Evolutionary conservation across 139 green algal species (phyloP), one percentile per base, ranked within the genome.

Genomic region (Edaphochlamys debaryana): DNA sequence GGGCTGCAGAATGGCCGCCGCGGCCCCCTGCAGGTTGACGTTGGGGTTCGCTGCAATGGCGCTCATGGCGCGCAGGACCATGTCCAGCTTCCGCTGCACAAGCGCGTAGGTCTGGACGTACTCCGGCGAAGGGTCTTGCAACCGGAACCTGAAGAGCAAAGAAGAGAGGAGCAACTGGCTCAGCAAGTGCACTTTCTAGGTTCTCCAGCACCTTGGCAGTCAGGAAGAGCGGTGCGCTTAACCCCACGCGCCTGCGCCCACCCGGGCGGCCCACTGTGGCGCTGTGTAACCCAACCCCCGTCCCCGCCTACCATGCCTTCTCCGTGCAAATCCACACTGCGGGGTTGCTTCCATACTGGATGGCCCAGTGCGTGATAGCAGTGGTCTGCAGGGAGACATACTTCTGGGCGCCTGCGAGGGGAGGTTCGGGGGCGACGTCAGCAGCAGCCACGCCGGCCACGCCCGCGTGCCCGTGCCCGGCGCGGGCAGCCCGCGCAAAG

Each of bases 241-340:
- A n/a, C n/a, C n/a, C n/a, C n/a, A n/a, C n/a, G n/a, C n/a, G n/a
- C n/a, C n/a, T n/a, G n/a, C n/a, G n/a, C n/a, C n/a, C n/a, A n/a
- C n/a, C n/a, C n/a, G n/a, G n/a, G n/a, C n/a, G n/a, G n/a, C n/a
- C n/a, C n/a, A n/a, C n/a, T n/a, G n/a, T n/a, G n/a, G n/a, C n/a
- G n/a, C n/a, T n/a, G n/a, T n/a, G n/a, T n/a, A n/a, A n/a, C n/a
- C n/a, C n/a, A n/a, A n/a, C n/a, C n/a, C n/a, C n/a, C n/a, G n/a
- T n/a, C n/a, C n/a, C n/a, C n/a, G n/a, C n/a, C n/a, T 29, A 84
- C 78, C 78, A 84, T 2, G 78, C 66, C 27, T 76, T 75, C 36
- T 75, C 78, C 13, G 78, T 84, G 66, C 66, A 69, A 4, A 84
- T 58, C 66, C 66, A 84, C 0, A 84, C 78, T 8, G 48, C 66